Evolutionary conservation across 345 rosid species (phyloP), one percentile per base, ranked within the genome.

Genomic region (Gossypium ekmanianum): DNA sequence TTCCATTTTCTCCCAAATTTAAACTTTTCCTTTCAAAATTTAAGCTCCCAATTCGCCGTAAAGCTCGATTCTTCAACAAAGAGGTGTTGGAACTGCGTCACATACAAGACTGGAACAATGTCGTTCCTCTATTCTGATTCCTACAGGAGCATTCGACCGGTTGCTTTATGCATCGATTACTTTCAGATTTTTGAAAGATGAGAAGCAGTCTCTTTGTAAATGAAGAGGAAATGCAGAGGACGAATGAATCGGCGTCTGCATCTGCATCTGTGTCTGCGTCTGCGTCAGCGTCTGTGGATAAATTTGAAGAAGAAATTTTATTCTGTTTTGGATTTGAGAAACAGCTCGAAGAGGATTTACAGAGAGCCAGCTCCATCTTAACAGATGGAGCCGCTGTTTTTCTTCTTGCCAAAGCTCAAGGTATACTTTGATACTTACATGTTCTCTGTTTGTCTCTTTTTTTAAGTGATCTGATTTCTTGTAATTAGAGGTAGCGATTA

Each of bases 291-390:
- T 20, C 22, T 20, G 22, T 20, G 14, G 65, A 17, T 20, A 62
- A 77, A 61, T 71, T 88, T 1, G 96, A 93, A 52, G 62, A 58
- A 22, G 92, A 95, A 81, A 63, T 73, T 70, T 17, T 3, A 3
- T 11, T 57, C 22, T 22, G 4, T 58, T 58, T 51, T 22, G 62
- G 44, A 64, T 76, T 54, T 9, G 51, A 0, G 44, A 0, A 50
- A 26, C 85, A 94, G 99, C 86, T 90, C 7, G 90, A 90, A 18
- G 98, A 91, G 18, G 98, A 95, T 83, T 80, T 95, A 59, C 93
- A 87, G 78, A 87, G 86, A 79, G 97, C 99, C 56, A 77, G 79
- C 74, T 86, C 94, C 75, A 78, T 89, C 52, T 48, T 93, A 59
- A 75, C 72, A 47, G 99, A 95, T 78, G 98, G 99, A 29, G 85